phyloP scores from a whole-genome alignment of 352 stramenopile species.

The Pythium aphanidermatum region DNA sequence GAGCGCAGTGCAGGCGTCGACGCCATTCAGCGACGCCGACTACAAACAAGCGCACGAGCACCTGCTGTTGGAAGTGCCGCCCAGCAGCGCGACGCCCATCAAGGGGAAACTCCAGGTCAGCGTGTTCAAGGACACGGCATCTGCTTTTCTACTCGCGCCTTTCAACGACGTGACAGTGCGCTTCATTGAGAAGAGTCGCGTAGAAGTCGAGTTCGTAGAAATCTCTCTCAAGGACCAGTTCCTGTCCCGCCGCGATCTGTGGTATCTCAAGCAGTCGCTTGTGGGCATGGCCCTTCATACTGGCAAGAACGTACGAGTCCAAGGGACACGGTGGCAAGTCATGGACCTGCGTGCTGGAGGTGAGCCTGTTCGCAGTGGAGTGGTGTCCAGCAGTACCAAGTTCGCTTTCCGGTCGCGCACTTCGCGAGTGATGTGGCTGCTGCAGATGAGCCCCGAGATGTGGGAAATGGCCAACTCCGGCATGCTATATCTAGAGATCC shows the following conservation, averaged over 20 bases:
- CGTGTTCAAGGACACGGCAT: slow-evolving; percentile 76
- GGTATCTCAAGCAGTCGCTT: slow-evolving; percentile 74
- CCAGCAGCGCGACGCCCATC: slow-evolving; percentile 52
- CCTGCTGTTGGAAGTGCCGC: slow-evolving; percentile 71
- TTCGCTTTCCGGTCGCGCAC: slow-evolving; percentile 95
- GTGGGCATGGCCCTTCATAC: slow-evolving; percentile 67
- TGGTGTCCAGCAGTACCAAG: slow-evolving; percentile 95
- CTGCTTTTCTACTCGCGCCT: slow-evolving; percentile 59
- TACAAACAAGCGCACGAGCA: slow-evolving; percentile 38
- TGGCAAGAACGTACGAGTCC: slow-evolving; percentile 68
- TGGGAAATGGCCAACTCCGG: slow-evolving; percentile 90
- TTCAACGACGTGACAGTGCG: slow-evolving; percentile 82
- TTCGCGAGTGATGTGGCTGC: slow-evolving; percentile 96
- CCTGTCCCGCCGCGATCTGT: slow-evolving; percentile 89
- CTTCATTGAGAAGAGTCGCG: slow-evolving; percentile 69
- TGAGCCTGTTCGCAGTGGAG: slow-evolving; percentile 85
- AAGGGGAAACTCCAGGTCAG: slow-evolving; percentile 78
- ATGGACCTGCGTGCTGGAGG: slow-evolving; percentile 88
- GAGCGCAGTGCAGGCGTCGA: slow-evolving; percentile 13
- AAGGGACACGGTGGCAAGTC: slow-evolving; percentile 74
- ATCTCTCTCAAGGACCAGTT: slow-evolving; percentile 91
- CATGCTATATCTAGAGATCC: slow-evolving; percentile 88
- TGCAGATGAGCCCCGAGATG: slow-evolving; percentile 95
- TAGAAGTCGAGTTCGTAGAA: slow-evolving; percentile 87
- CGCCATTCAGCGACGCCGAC: slow-evolving; percentile 13